Percentiles rank a stretch among this genome's conserved stretches.
These are phyloP conservation scores for Ogataea corticis DNA, from an alignment of 805 yeast species.

Conservation along the genomic window DNA sequence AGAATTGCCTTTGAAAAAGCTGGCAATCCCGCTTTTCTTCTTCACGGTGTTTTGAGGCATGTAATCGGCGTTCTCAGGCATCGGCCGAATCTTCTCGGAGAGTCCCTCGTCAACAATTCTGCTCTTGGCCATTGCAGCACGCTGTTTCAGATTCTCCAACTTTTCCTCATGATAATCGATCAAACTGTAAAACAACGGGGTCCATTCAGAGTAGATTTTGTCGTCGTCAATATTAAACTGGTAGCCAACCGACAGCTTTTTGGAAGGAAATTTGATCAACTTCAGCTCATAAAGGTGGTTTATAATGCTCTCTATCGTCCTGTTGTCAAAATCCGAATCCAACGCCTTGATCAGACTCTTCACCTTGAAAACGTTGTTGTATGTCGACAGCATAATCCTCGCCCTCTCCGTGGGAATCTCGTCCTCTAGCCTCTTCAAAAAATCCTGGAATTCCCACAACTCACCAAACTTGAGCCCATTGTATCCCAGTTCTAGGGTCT, in stretches of 20 bases:
- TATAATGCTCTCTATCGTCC: slow-evolving; percentile 20
- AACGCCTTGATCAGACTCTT: slow-evolving; percentile 11
- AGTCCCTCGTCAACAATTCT: slow-evolving; percentile 3
- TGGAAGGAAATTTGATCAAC: slow-evolving; percentile 19
- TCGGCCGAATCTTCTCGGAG: neutral
- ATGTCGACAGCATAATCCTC: slow-evolving; percentile 9
- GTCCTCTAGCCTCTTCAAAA: slow-evolving; percentile 8
- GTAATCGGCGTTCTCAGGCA: neutral
- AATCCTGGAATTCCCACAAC: slow-evolving; percentile 13
- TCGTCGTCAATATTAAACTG: slow-evolving; percentile 22
- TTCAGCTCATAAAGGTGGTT: slow-evolving; percentile 17
- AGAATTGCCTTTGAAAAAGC: slow-evolving; percentile 5
- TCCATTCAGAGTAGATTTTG: slow-evolving; percentile 17
- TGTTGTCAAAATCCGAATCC: slow-evolving; percentile 11
- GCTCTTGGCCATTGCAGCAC: slow-evolving; percentile 3
- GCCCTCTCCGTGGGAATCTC: slow-evolving; percentile 11
- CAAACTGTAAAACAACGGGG: slow-evolving; percentile 13
- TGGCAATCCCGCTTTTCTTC: neutral
- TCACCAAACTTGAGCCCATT: slow-evolving; percentile 12
- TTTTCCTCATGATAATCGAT: slow-evolving; percentile 9
- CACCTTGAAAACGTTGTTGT: slow-evolving; percentile 14
- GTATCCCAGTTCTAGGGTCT: slow-evolving; percentile 7
- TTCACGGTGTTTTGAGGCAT: slow-evolving; percentile 3
- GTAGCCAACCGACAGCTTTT: slow-evolving; percentile 13
- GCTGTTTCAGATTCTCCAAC: neutral